Evolutionary conservation across 2,329 filamentous ascomycete genomes (phyloP).

Genomic region (Pseudogymnoascus verrucosus): DNA sequence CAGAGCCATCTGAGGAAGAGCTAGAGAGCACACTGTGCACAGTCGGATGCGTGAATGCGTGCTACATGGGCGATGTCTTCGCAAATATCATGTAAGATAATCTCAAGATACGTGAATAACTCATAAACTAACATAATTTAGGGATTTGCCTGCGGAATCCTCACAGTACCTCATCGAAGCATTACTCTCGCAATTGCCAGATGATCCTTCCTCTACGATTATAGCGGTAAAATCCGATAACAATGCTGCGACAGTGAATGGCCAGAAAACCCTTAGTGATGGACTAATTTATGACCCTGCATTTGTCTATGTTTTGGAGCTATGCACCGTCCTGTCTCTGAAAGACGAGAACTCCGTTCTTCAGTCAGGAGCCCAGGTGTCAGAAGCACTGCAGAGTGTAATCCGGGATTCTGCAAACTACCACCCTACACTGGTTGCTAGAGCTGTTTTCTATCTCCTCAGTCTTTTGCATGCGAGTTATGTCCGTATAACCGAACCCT

Average conservation of each 20-base stretch:
- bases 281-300: conserved; percentile 72
- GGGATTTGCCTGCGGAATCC: conserved; percentile 51
- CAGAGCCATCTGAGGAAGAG: conserved; percentile 94
- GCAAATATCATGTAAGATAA: conserved; percentile 66
- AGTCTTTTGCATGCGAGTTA: conserved; percentile 76
- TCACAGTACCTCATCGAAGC: conserved; percentile 60
- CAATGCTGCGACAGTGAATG: conserved; percentile 54
- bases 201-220: conserved; percentile 70
- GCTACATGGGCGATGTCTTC: conserved; percentile 74
- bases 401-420: conserved; percentile 71
- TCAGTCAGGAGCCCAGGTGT: conserved; percentile 68
- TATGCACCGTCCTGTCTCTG: conserved; percentile 75
- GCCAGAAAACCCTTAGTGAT: conserved; percentile 45
- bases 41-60: conserved; percentile 88
- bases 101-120: background rate
- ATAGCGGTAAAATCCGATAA: conserved; percentile 87
- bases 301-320: conserved; percentile 82
- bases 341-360: conserved; percentile 66
- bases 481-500: conserved; percentile 42
- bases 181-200: conserved; percentile 76
- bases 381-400: conserved; percentile 71
- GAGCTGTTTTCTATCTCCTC: conserved; percentile 80
- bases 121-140: conserved; percentile 27
- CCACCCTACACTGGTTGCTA: conserved; percentile 75
- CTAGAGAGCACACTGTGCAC: conserved; percentile 91